phyloP scores from a whole-genome alignment of 108 stramenopile genomes.

The Nitzschia sp. region DNA sequence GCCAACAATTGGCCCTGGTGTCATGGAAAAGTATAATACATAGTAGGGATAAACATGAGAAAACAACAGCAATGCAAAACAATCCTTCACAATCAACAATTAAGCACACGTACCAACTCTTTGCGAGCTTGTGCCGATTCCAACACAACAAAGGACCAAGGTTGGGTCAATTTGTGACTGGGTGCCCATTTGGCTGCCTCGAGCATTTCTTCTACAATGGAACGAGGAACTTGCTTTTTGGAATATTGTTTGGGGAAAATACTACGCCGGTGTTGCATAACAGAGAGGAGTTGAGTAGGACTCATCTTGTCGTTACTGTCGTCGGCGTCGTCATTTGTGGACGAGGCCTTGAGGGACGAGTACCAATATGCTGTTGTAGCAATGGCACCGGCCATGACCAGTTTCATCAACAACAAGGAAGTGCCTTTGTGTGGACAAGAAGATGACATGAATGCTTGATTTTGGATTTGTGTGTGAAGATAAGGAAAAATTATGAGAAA shows the following conservation, averaged over 20 bases:
- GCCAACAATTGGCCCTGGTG: constrained; percentile 20
- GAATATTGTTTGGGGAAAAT: constrained; percentile 49
- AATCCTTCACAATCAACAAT: not conserved
- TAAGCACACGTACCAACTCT: constrained; percentile 2
- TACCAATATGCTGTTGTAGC: too few species aligned
- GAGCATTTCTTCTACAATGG: constrained; percentile 37
- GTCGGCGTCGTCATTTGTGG: not conserved
- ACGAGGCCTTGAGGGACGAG: not conserved
- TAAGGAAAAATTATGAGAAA: too few species aligned
- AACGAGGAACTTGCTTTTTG: constrained; percentile 14
- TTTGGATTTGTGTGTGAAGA: too few species aligned
- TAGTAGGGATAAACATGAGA: not conserved
- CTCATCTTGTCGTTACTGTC: not conserved
- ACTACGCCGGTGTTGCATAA: constrained; percentile 29
- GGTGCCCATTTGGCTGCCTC: constrained; percentile 47
- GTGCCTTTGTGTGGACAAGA: too few species aligned
- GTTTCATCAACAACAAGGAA: too few species aligned
- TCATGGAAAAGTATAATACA: not conserved
- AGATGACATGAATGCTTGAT: too few species aligned
- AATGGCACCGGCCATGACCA: too few species aligned
- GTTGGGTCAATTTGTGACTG: constrained; percentile 41
- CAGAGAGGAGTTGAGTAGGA: not conserved
- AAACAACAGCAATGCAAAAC: not conserved
- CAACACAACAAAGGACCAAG: constrained; percentile 42
- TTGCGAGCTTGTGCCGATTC: constrained; percentile 20